These are phyloP conservation scores for Schoenoplectus triqueter DNA, from an alignment of 202 grass and related monocot species.

Conservation along the genomic window DNA sequence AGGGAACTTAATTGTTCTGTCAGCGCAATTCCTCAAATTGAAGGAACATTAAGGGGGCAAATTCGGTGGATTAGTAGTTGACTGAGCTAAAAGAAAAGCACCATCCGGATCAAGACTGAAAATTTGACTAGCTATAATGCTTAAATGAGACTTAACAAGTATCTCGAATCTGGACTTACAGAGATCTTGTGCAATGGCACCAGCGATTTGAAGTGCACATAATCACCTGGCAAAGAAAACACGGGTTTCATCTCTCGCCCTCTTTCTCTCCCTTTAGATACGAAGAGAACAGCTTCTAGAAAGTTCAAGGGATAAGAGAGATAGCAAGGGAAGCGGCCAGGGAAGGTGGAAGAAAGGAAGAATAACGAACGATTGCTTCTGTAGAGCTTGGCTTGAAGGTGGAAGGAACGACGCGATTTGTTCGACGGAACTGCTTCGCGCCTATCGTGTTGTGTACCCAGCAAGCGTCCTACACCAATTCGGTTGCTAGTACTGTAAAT, in stretches of 20 bases:
- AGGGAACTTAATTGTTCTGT: slow-evolving; percentile 19
- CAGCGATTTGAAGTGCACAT: slow-evolving; percentile 90
- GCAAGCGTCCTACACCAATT: no score
- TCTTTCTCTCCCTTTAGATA: not conserved
- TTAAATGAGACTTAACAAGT: not conserved
- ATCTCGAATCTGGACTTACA: slow-evolving; percentile 26
- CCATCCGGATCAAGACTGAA: slow-evolving; percentile 16
- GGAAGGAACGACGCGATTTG: slow-evolving; percentile 32
- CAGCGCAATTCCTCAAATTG: not conserved
- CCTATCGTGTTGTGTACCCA: slow-evolving; percentile 33
- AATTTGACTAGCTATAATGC: not conserved
- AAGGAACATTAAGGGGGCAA: not conserved
- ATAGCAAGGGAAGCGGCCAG: slow-evolving; percentile 1
- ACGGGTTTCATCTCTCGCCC: slow-evolving; percentile 43
- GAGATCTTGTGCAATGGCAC: slow-evolving; percentile 98
- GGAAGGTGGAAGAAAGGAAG: not conserved
- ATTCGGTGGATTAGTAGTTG: not conserved
- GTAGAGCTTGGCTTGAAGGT: not conserved
- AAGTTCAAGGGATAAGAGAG: not conserved
- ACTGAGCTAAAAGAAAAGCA: slow-evolving; percentile 10
- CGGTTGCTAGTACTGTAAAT: no score
- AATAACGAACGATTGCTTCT: not conserved
- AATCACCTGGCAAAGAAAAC: slow-evolving; percentile 69
- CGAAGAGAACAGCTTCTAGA: not conserved
- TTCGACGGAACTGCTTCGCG: slow-evolving; percentile 33